phyloP scores from a whole-genome alignment of 768 basidiomycete genomes.

The Pisolithus tinctorius region DNA sequence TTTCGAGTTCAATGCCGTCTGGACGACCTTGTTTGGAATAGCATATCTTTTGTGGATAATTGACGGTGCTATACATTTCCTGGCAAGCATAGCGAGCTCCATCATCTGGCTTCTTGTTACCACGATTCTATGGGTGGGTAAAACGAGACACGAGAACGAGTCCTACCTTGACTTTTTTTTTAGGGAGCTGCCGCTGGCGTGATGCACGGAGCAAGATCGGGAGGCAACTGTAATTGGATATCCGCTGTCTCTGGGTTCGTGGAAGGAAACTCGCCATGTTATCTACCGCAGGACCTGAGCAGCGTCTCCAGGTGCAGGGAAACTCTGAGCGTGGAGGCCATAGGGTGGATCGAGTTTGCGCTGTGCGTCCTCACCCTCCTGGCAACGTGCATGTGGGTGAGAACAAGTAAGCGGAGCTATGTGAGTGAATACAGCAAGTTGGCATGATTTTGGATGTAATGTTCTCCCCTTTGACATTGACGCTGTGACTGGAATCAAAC shows the following conservation, averaged over 20 bases:
- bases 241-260: slow-evolving; percentile 29
- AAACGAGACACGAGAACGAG: not conserved
- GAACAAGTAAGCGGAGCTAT: slow-evolving; percentile 30
- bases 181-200: slow-evolving; percentile 65
- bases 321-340: slow-evolving; percentile 62
- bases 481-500: slow-evolving; percentile 10
- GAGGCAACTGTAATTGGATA: slow-evolving; percentile 49
- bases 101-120: slow-evolving; percentile 67
- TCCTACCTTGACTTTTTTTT: not conserved
- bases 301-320: slow-evolving; percentile 52
- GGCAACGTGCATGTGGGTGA: slow-evolving; percentile 50
- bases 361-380: slow-evolving; percentile 51
- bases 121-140: slow-evolving; percentile 57
- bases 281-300: slow-evolving; percentile 16
- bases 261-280: slow-evolving; percentile 18
- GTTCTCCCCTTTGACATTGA: slow-evolving; percentile 12
- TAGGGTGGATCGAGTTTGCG: slow-evolving; percentile 72
- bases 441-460: slow-evolving; percentile 25
- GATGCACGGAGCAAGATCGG: slow-evolving; percentile 57
- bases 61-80: slow-evolving; percentile 55
- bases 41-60: slow-evolving; percentile 69
- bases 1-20: slow-evolving; percentile 58
- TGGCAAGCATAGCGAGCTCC: slow-evolving; percentile 75
- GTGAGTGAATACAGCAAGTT: slow-evolving; percentile 38
- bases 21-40: slow-evolving; percentile 68